Percentiles rank a stretch among this genome's conserved stretches.
These are phyloP conservation scores for Alternaria angustiovoidea DNA, from an alignment of 2,329 filamentous ascomycete genomes.

Conservation along the genomic window DNA sequence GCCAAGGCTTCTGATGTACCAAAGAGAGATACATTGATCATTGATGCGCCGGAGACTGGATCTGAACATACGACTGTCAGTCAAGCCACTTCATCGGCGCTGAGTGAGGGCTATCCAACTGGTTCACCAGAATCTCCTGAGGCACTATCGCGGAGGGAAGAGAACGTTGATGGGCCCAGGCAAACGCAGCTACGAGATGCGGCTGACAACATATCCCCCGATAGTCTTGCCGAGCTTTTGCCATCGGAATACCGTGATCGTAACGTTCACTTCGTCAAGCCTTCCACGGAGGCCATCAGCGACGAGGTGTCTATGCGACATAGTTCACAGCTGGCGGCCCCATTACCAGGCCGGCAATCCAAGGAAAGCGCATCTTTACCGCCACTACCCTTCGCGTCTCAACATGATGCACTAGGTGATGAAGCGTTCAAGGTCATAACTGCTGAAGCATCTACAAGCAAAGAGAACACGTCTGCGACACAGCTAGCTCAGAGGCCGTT, in stretches of 20 bases:
- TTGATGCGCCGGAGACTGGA: rapidly evolving
- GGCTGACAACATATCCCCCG: background rate
- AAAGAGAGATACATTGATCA: background rate
- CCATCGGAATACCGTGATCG: background rate
- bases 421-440: background rate
- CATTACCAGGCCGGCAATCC: background rate
- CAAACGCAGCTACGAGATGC: conserved; percentile 5
- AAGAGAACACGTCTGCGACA: background rate
- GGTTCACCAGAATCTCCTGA: background rate
- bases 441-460: background rate
- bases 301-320: background rate
- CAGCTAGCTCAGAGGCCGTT: background rate
- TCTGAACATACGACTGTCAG: background rate
- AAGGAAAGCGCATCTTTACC: background rate
- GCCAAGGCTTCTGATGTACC: background rate
- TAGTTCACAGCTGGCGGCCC: no score
- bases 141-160: background rate
- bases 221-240: background rate
- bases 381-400: background rate
- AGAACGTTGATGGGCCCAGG: background rate
- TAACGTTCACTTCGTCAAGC: background rate
- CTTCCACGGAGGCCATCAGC: background rate
- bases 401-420: background rate
- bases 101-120: background rate
- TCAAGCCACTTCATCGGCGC: background rate